Conservation (phyloP, 148 eudicot genomes). For the Rhododendron henanense region DNA sequence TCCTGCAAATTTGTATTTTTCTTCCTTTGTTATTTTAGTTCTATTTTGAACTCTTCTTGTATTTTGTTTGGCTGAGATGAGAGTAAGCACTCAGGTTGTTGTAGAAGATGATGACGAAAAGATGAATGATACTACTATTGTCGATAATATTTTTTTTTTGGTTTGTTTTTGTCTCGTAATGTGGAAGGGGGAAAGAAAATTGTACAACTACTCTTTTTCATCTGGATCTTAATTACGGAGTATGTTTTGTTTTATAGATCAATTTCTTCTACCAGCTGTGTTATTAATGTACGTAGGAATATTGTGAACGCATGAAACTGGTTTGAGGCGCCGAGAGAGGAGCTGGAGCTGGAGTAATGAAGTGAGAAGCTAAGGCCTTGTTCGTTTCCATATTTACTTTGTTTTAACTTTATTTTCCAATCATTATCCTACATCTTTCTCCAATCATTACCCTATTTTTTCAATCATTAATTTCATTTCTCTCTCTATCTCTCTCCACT, state of each 20-base stretch:
- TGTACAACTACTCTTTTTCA: background rate
- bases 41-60: background rate
- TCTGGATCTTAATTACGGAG: background rate
- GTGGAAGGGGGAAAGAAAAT: background rate
- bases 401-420: too few relatives aligned
- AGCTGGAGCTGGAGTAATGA: too few relatives aligned
- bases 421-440: too few relatives aligned
- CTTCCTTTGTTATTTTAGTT: background rate
- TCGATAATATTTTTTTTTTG: background rate
- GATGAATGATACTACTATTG: background rate
- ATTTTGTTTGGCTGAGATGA: background rate
- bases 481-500: too few relatives aligned
- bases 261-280: background rate
- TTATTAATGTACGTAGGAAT: background rate
- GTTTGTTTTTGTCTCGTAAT: background rate
- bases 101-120: background rate
- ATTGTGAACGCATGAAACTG: background rate
- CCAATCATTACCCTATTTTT: too few relatives aligned
- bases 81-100: background rate
- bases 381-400: too few relatives aligned
- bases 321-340: too few relatives aligned
- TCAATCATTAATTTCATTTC: too few relatives aligned
- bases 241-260: background rate
- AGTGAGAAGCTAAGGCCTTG: too few relatives aligned
- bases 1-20: background rate